A percentile compares a stretch with the other conserved stretches of the same genome.
Evolutionary conservation across 192 early-diverging fungal species (phyloP).

Genomic region (Paraglomus occultum): DNA sequence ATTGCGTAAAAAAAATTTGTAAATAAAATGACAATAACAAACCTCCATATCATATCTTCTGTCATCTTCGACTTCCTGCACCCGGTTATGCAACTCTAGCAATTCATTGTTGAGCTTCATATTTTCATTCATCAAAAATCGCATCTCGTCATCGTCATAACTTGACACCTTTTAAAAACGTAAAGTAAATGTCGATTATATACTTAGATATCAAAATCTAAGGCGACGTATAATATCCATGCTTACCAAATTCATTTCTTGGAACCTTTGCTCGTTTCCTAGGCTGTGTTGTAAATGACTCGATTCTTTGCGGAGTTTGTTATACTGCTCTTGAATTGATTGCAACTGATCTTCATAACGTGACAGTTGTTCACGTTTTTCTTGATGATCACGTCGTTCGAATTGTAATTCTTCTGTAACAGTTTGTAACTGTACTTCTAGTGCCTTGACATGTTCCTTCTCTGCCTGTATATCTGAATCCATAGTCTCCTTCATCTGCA

Average conservation of each 20-base stretch:
- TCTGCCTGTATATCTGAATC: slow-evolving; percentile 17
- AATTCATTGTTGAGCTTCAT: slow-evolving; percentile 3
- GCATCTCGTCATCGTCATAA: not conserved
- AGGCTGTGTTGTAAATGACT: slow-evolving; percentile 19
- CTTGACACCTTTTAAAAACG: too few species aligned
- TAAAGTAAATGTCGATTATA: too few species aligned
- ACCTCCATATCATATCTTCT: not conserved
- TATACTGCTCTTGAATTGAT: slow-evolving; percentile 11
- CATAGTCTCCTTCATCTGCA: slow-evolving; percentile 16
- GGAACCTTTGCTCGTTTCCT: not conserved
- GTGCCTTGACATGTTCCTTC: slow-evolving; percentile 28
- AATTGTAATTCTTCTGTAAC: slow-evolving; percentile 28
- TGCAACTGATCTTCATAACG: slow-evolving; percentile 30
- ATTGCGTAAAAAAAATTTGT: not conserved
- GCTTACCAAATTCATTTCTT: not conserved
- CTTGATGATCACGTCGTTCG: slow-evolving; percentile 29
- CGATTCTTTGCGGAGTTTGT: not conserved
- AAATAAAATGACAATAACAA: not conserved
- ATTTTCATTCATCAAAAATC: not conserved
- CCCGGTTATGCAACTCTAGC: not conserved
- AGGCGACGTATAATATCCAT: not conserved
- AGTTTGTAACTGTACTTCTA: slow-evolving; percentile 27
- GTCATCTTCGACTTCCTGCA: not conserved
- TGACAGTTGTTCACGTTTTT: slow-evolving; percentile 26
- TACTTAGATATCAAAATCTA: too few species aligned